These are phyloP conservation scores for Ceratocystis cubensis DNA, from an alignment of 2,329 filamentous ascomycete species.

Conservation along the genomic window DNA sequence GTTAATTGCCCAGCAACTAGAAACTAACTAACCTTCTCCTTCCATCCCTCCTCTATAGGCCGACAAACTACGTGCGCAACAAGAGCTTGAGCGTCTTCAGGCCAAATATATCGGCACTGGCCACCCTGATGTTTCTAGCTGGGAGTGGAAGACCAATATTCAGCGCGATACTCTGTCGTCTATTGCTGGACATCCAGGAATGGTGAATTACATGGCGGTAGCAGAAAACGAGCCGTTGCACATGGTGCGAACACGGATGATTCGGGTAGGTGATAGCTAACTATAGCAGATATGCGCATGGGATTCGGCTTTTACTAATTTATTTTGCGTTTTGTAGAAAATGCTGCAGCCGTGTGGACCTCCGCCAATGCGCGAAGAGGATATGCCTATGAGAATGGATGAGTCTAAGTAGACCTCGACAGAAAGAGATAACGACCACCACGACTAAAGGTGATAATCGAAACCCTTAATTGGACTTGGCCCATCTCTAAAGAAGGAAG, in stretches of 20 bases:
- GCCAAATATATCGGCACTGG: slow-evolving; percentile 92
- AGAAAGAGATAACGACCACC: neutral
- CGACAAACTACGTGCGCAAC: slow-evolving; percentile 93
- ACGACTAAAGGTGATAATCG: too few relatives aligned
- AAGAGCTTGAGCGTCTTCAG: slow-evolving; percentile 94
- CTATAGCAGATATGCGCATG: too few relatives aligned
- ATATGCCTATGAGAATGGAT: slow-evolving; percentile 24
- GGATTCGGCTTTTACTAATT: too few relatives aligned
- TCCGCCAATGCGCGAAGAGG: slow-evolving; percentile 44
- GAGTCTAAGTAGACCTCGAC: slow-evolving; percentile 13
- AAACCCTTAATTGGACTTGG: too few relatives aligned
- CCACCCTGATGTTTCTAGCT: slow-evolving; percentile 90
- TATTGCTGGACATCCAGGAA: slow-evolving; percentile 77
- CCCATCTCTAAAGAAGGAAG: too few relatives aligned
- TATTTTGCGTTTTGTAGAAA: slow-evolving; percentile 35
- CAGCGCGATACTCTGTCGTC: slow-evolving; percentile 83
- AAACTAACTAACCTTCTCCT: neutral
- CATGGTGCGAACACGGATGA: slow-evolving; percentile 65
- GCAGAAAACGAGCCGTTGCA: slow-evolving; percentile 76
- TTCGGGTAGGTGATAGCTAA: slow-evolving; percentile 44
- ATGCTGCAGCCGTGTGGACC: slow-evolving; percentile 53
- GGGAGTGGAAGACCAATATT: slow-evolving; percentile 96
- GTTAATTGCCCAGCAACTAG: too few relatives aligned
- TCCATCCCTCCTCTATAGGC: slow-evolving; percentile 40
- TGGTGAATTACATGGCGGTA: slow-evolving; percentile 79